Conservation (phyloP, 2,329 filamentous ascomycete species). For the Coniella lustricola region DNA sequence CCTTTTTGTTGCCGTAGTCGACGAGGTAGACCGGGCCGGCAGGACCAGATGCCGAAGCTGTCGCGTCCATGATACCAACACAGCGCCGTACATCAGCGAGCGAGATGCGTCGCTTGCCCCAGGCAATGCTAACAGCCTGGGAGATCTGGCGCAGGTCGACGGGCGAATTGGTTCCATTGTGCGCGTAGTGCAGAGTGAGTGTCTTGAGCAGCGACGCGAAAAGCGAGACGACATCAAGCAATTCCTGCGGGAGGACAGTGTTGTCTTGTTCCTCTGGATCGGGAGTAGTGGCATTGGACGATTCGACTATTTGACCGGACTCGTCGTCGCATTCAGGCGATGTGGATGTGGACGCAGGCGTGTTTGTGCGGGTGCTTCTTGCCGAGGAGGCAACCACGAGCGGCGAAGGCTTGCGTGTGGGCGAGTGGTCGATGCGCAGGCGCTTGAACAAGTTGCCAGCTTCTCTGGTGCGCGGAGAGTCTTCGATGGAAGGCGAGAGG, state of each 20-base stretch:
- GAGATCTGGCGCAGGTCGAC: constrained; percentile 56
- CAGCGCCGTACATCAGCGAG: constrained; percentile 59
- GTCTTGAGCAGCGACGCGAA: constrained; percentile 63
- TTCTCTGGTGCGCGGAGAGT: constrained; percentile 21
- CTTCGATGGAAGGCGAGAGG: constrained; percentile 17
- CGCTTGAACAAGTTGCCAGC: constrained; percentile 33
- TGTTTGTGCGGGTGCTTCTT: constrained; percentile 22
- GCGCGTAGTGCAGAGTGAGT: constrained; percentile 60
- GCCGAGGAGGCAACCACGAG: constrained; percentile 6
- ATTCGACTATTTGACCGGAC: constrained; percentile 23
- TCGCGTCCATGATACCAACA: constrained; percentile 51
- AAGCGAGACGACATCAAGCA: constrained; percentile 54
- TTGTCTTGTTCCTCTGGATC: constrained; percentile 5
- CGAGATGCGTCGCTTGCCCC: constrained; percentile 64
- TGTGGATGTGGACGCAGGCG: constrained; percentile 31
- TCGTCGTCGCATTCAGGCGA: constrained; percentile 29
- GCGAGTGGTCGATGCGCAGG: constrained; percentile 32
- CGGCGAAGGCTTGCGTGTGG: constrained; percentile 25
- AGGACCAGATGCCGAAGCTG: too few species aligned
- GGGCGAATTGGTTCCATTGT: constrained; percentile 56
- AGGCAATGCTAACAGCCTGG: constrained; percentile 58
- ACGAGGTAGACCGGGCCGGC: constrained; percentile 25
- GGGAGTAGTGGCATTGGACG: constrained; percentile 13
- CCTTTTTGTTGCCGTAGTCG: constrained; percentile 46
- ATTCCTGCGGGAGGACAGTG: constrained; percentile 39